These are phyloP conservation scores for Chenopodium formosanum DNA, from an alignment of 148 eudicot genomes.

Conservation along the genomic window DNA sequence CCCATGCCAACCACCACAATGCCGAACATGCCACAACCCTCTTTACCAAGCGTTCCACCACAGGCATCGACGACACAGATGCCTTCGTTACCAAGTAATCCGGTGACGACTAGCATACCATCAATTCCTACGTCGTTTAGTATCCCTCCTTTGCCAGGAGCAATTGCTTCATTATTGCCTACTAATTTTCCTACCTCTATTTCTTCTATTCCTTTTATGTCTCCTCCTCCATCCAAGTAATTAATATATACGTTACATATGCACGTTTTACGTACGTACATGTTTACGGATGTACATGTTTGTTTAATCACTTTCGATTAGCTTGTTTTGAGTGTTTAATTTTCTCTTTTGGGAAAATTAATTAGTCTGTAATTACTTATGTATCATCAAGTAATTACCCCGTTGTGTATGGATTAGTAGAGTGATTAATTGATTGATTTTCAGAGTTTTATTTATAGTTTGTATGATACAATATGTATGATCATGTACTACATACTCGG, in stretches of 20 bases:
- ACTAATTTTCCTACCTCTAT: not conserved
- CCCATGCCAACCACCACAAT: not conserved
- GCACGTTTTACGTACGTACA: too few relatives aligned
- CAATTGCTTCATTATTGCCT: slow-evolving; percentile 1
- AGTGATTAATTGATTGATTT: not conserved
- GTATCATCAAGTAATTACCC: not conserved
- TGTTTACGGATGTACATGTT: too few relatives aligned
- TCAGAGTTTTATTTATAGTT: too few relatives aligned
- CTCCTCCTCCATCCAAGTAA: not conserved
- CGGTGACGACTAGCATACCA: not conserved
- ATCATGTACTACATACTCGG: not conserved
- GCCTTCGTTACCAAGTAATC: slow-evolving; percentile 1
- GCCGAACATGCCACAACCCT: not conserved
- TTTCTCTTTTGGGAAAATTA: not conserved
- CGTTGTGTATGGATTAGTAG: not conserved
- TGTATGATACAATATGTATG: not conserved
- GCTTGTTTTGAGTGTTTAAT: not conserved
- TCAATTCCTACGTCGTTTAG: not conserved
- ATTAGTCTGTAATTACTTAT: too few relatives aligned
- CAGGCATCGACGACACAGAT: slow-evolving; percentile 11
- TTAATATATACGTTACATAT: not conserved
- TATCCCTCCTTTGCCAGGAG: slow-evolving; percentile 10
- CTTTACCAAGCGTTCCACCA: not conserved
- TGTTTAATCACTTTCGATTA: not conserved
- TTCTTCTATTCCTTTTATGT: not conserved